These are phyloP conservation scores for Nannizziopsis arthrosporioides DNA, from an alignment of 2,329 filamentous ascomycete species.

Conservation along the genomic window DNA sequence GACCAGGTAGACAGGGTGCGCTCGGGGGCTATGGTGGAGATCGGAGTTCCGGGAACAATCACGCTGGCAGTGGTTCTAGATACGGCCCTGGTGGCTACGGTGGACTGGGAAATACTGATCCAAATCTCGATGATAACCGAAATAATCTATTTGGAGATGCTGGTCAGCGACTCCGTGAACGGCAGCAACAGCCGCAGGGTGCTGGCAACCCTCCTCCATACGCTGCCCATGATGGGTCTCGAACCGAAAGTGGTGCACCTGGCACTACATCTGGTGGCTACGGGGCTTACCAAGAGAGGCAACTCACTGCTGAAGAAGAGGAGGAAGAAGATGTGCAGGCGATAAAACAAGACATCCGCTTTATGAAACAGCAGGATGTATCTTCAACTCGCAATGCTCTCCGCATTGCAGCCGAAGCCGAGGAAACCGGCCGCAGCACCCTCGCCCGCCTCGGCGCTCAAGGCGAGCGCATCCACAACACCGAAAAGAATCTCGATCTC, in stretches of 20 bases:
- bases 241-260: constrained; percentile 21
- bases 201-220: constrained; percentile 11
- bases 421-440: constrained; percentile 60
- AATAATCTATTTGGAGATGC: constrained; percentile 51
- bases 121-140: constrained; percentile 42
- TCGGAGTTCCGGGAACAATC: constrained; percentile 39
- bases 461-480: constrained; percentile 69
- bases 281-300: constrained; percentile 51
- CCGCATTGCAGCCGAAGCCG: constrained; percentile 54
- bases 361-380: constrained; percentile 67
- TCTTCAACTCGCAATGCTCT: constrained; percentile 59
- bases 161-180: constrained; percentile 38
- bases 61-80: constrained; percentile 35
- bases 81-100: constrained; percentile 44
- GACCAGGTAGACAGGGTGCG: constrained; percentile 33
- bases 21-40: constrained; percentile 42
- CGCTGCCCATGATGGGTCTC: constrained; percentile 13
- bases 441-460: constrained; percentile 64
- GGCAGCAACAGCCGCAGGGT: constrained; percentile 22
- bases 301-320: constrained; percentile 72
- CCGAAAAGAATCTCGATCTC: constrained; percentile 70
- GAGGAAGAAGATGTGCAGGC: constrained; percentile 61
- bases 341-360: constrained; percentile 61
- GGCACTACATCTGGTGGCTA: constrained; percentile 15
- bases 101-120: constrained; percentile 41